Base-by-base conservation (phyloP, 192 early-diverging fungal genomes). In the Rhizophagus sp. region DNA sequence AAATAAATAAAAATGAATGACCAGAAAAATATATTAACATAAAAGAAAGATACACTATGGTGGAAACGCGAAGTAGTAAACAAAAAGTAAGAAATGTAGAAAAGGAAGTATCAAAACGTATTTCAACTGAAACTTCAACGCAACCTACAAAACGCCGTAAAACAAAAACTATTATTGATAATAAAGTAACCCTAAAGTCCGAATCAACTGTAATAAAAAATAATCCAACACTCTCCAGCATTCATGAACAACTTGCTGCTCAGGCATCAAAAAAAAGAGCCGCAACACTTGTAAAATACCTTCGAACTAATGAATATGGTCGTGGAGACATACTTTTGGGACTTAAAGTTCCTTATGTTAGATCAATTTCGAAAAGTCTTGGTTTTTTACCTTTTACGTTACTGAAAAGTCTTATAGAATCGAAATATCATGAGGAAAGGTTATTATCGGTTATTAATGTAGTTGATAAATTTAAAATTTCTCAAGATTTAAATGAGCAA, bases 401-500 rank as follows among this genome's bases (percentile, higher is more conserved):
- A 15, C 30, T 78, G 1, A 65, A 49, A 50, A 36, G 39, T 13
- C 64, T 78, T 49, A 67, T 78, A 19, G 6, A 67, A 27, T 67
- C 63, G 4, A 67, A 65, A 27, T 67, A 50, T 49, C 76, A 78
- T 12, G 76, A 78, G 22, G 64, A 78, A 66, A 78, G 76, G 25
- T 22, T 68, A 67, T 50, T 78, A 49, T 64, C 76, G 2, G 13
- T 67, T 2, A 61, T 78, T 49, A 68, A 78, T n/a, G 3, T 78
- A 12, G 76, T 78, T 10, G 33, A 39, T 11, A 65, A 50, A 67
- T 78, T 24, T 50, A 65, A 78, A 68, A 67, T 27, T 3, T 44
- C 44, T 22, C 36, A 78, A 49, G 50, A 78, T 68, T 17, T 22
- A 30, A 24, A 9, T 15, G 44, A 67, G 11, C 22, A 47, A 15